Base-by-base conservation (phyloP, 2,329 filamentous ascomycete genomes). In the Sphaerulina vaccinii region DNA sequence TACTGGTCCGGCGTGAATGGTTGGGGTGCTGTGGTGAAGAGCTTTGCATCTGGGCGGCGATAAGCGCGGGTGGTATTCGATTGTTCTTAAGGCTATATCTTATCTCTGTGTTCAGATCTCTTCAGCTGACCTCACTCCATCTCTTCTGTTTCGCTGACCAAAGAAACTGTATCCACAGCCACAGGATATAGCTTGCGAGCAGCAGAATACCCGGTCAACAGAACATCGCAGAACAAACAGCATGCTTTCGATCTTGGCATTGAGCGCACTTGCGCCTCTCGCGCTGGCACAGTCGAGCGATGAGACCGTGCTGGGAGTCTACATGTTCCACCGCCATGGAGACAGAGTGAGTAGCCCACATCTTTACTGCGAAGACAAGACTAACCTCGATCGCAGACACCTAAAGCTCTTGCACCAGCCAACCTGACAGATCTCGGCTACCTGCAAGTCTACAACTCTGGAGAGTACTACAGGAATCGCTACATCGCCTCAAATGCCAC, bases 301-400 rank as follows among this genome's bases (percentile, higher is more conserved):
- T 51, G 88, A 95, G 74, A 87, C 84, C 0, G 77, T 93, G 22
- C 78, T 95, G 13, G 90, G 90, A 46, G 84, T 86, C 39, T 93
- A 91, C 71, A 84, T 96, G 71, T 95, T 95, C 57, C 84, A 89
- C 62, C 87, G 91, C 39, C 91, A 96, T 73, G 91, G 91, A 52
- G 91, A 96, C 71, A 84, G 91, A 50, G 42, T 45, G 9, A 33
- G 42, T 22, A n/a, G n/a, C n/a, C n/a, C n/a, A n/a, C n/a, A n/a
- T n/a, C n/a, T n/a, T n/a, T n/a, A n/a, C n/a, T n/a, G n/a, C 27
- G 8, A 29, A 8, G 13, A 29, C 27, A 29, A 13, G 9, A 13
- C 27, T 29, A 13, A 29, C 27, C 10, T 29, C 1, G 10, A 13
- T 29, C 1, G 9, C 2, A 46, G 43, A 92, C 90, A 0, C 74